phyloP scores from a whole-genome alignment of 2,329 filamentous ascomycete genomes.

The Beauveria sp. region DNA sequence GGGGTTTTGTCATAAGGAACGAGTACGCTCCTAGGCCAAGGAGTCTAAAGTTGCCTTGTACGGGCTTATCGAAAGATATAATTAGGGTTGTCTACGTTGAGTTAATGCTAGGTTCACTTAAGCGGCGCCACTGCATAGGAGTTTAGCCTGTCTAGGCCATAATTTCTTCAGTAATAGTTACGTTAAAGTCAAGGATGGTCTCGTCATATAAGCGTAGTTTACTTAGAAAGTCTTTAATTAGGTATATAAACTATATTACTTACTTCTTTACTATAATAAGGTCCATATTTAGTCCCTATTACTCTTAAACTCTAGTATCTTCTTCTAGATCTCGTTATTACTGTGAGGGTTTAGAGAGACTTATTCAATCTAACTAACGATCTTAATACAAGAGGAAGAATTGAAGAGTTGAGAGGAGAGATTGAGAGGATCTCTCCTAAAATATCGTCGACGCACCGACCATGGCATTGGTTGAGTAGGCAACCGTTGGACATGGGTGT shows the following conservation, averaged over 20 bases:
- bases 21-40: neutral
- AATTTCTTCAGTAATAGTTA: neutral
- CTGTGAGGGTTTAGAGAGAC: too few relatives aligned
- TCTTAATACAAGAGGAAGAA: too few relatives aligned
- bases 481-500: too few relatives aligned
- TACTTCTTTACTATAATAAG: neutral
- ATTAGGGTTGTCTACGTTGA: neutral
- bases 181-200: neutral
- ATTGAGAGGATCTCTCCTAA: too few relatives aligned
- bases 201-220: neutral
- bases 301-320: neutral
- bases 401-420: too few relatives aligned
- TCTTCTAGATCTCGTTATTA: neutral
- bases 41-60: neutral
- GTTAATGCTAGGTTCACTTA: neutral
- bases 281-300: neutral
- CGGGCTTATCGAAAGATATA: neutral
- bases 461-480: too few relatives aligned
- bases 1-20: neutral
- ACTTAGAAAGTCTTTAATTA: neutral
- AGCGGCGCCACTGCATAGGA: neutral
- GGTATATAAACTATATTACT: neutral
- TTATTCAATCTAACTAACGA: too few relatives aligned
- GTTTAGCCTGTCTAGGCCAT: neutral
- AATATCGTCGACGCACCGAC: too few relatives aligned